Evolutionary conservation across 169 alveolate species (phyloP).

Genomic region (Cryptosporidium meleagridis): DNA sequence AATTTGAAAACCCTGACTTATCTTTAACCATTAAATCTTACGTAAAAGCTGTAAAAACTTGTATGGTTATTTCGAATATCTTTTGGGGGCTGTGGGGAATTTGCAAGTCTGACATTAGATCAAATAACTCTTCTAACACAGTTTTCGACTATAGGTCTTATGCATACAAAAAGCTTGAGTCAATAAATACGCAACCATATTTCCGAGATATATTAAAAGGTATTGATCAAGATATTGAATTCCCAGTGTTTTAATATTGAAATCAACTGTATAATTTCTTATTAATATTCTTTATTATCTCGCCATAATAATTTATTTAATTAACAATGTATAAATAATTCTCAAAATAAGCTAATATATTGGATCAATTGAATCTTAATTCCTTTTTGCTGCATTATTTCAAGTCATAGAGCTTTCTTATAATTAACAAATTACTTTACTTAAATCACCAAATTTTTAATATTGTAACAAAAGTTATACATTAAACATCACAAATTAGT

Average conservation of each 20-base stretch:
- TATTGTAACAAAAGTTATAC: not conserved
- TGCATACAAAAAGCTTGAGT: constrained; percentile 40
- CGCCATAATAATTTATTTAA: not conserved
- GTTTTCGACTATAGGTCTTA: constrained; percentile 30
- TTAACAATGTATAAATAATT: not conserved
- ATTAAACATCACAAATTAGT: not conserved
- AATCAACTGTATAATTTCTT: not conserved
- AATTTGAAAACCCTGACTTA: not conserved
- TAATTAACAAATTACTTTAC: not conserved
- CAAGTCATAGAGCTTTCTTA: not conserved
- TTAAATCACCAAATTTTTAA: not conserved
- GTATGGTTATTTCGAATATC: constrained; percentile 59
- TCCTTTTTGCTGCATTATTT: not conserved
- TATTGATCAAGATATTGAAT: constrained; percentile 33
- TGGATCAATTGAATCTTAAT: not conserved
- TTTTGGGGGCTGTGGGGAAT: constrained; percentile 73
- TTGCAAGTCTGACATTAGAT: constrained; percentile 51
- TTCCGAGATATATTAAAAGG: constrained; percentile 4
- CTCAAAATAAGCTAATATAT: not conserved
- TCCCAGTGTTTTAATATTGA: constrained; percentile 3
- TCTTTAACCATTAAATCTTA: not conserved
- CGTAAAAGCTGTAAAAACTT: constrained; percentile 9
- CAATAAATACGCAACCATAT: constrained; percentile 22
- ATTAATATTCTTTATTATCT: not conserved
- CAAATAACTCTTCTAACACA: not conserved